phyloP scores from a whole-genome alignment of 768 basidiomycete genomes.

The Boletus sensibilis region DNA sequence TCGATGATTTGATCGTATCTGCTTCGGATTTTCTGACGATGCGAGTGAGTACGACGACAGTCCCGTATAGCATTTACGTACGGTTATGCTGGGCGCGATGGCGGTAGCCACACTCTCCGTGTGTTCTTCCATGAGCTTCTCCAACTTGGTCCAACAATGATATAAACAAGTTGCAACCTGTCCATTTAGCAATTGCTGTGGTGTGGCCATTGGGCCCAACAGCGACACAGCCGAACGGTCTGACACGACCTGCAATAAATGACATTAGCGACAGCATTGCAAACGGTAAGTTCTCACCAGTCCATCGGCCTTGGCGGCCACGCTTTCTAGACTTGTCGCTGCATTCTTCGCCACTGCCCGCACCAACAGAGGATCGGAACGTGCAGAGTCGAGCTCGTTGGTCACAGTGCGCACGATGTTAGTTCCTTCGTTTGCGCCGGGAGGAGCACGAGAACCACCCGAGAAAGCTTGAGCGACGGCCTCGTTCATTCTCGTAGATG shows the following conservation, averaged over 20 bases:
- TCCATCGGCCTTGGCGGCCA: conserved; percentile 61
- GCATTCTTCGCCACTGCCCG: conserved; percentile 76
- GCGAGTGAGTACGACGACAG: not conserved
- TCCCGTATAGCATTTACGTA: conserved; percentile 31
- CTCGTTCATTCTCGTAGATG: conserved; percentile 82
- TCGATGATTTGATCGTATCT: conserved; percentile 59
- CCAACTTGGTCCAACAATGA: conserved; percentile 25
- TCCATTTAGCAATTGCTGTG: conserved; percentile 76
- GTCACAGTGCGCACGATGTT: conserved; percentile 73
- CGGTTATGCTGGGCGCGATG: conserved; percentile 58
- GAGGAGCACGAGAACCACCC: conserved; percentile 65
- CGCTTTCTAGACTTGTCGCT: conserved; percentile 63
- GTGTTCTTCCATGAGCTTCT: conserved; percentile 27
- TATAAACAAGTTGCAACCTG: conserved; percentile 70
- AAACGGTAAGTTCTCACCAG: conserved; percentile 49
- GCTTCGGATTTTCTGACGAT: conserved; percentile 22
- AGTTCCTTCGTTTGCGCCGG: conserved; percentile 72
- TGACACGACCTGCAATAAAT: conserved; percentile 51
- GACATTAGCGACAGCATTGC: not conserved
- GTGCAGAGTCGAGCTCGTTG: conserved; percentile 67
- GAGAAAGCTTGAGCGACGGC: conserved; percentile 73
- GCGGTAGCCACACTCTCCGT: conserved; percentile 45
- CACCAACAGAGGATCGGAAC: conserved; percentile 79
- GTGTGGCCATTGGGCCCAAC: conserved; percentile 72
- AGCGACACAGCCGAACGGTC: conserved; percentile 75